Conservation (phyloP, 352 stramenopile genomes). For the Lagenidium sp. region DNA sequence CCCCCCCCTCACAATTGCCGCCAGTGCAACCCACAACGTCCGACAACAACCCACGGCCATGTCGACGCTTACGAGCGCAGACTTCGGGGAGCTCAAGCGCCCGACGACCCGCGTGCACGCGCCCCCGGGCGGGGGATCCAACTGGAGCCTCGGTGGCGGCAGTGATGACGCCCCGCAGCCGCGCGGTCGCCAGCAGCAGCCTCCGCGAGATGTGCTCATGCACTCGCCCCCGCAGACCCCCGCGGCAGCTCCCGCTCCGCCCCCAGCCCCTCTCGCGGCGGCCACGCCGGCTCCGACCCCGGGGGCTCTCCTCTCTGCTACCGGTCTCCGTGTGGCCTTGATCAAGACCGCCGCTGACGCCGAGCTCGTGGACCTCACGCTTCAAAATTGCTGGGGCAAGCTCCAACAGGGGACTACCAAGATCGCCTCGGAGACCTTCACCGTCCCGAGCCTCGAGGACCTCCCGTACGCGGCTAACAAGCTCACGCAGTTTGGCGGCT, state of each 20-base stretch:
- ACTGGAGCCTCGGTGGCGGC: constrained; percentile 56
- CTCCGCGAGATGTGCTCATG: constrained; percentile 21
- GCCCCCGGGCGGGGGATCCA: constrained; percentile 69
- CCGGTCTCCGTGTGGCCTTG: constrained; percentile 42
- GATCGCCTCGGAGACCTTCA: constrained; percentile 50
- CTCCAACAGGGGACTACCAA: constrained; percentile 20
- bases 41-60: constrained; percentile 20
- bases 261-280: constrained; percentile 8
- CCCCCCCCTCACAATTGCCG: not conserved
- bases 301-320: constrained; percentile 3
- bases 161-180: constrained; percentile 17
- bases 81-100: constrained; percentile 79
- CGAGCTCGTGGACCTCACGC: constrained; percentile 56
- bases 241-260: constrained; percentile 12
- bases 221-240: constrained; percentile 23
- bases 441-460: constrained; percentile 57
- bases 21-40: not conserved
- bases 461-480: constrained; percentile 82
- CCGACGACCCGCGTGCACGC: constrained; percentile 77
- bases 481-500: constrained; percentile 49
- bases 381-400: constrained; percentile 55
- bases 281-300: constrained; percentile 1
- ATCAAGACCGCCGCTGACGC: constrained; percentile 71
- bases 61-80: constrained; percentile 77
- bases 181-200: constrained; percentile 16